Conservation (phyloP, 768 basidiomycete species). For the Panellus pusillus region DNA sequence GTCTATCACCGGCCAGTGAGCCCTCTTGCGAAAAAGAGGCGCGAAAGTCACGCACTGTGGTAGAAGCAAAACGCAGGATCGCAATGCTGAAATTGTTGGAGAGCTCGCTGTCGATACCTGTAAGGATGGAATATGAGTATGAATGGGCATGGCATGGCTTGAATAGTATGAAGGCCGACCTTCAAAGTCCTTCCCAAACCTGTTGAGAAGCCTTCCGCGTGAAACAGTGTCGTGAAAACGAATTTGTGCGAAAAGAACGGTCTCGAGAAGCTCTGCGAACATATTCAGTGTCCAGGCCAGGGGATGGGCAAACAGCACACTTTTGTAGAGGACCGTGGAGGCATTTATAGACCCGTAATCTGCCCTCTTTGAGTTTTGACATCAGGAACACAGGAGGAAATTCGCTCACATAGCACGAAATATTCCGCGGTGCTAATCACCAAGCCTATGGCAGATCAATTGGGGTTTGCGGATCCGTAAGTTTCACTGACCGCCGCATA, state of each 20-base stretch:
- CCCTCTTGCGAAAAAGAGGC: too few relatives aligned
- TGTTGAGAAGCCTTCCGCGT: constrained; percentile 77
- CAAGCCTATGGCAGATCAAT: constrained; percentile 31
- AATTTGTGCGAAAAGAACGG: constrained; percentile 82
- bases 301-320: constrained; percentile 34
- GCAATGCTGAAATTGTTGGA: constrained; percentile 82
- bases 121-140: constrained; percentile 10
- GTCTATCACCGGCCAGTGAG: constrained; percentile 31
- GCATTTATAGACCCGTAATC: constrained; percentile 80
- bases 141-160: not conserved
- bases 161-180: constrained; percentile 35
- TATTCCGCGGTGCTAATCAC: constrained; percentile 57
- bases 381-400: not conserved
- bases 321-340: constrained; percentile 71
- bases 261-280: constrained; percentile 58
- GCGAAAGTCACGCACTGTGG: not conserved
- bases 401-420: constrained; percentile 65
- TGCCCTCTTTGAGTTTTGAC: constrained; percentile 17
- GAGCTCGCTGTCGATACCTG: constrained; percentile 78
- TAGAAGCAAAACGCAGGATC: constrained; percentile 4
- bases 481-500: too few relatives aligned
- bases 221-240: constrained; percentile 93
- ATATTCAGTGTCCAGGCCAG: not conserved
- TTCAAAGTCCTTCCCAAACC: constrained; percentile 91
- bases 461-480: too few relatives aligned